A percentile compares a stretch with the other conserved stretches of the same genome.
Evolutionary conservation across 768 basidiomycete species (phyloP).

Genomic region (Leccinum rimulosum): DNA sequence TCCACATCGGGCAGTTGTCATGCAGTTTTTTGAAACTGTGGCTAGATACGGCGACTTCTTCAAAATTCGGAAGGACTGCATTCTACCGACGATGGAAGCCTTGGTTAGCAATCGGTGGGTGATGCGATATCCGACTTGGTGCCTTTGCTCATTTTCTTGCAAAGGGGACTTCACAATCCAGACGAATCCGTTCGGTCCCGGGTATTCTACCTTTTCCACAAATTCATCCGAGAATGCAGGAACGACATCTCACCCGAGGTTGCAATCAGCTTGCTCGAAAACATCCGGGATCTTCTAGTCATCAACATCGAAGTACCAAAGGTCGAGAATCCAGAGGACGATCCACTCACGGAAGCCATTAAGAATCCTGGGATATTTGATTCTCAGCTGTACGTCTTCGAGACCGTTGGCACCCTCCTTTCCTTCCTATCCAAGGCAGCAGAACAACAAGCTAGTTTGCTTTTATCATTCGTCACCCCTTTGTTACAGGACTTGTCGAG

Average conservation of each 20-base stretch:
- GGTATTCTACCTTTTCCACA: conserved; percentile 88
- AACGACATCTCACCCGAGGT: conserved; percentile 75
- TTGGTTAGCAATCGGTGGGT: conserved; percentile 82
- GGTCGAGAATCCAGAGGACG: conserved; percentile 68
- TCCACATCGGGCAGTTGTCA: conserved; percentile 78
- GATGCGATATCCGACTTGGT: not conserved
- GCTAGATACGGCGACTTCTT: conserved; percentile 97
- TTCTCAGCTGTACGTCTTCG: conserved; percentile 92
- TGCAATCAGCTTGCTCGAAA: conserved; percentile 66
- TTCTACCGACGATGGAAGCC: conserved; percentile 82
- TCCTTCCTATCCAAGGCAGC: conserved; percentile 68
- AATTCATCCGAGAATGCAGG: conserved; percentile 82
- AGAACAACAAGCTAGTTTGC: conserved; percentile 62
- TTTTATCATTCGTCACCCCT: conserved; percentile 80
- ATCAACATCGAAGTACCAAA: conserved; percentile 78
- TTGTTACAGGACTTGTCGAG: conserved; percentile 72
- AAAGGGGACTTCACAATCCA: conserved; percentile 83
- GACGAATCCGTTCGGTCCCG: conserved; percentile 69
- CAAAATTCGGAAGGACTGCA: conserved; percentile 86
- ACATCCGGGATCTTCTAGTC: conserved; percentile 71
- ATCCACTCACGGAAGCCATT: conserved; percentile 77
- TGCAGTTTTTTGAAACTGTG: conserved; percentile 92
- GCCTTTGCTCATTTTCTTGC: conserved; percentile 4
- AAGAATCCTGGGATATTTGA: conserved; percentile 72
- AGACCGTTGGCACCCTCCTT: conserved; percentile 82